Conservation (phyloP, 495 filamentous ascomycete species). For the Tuber indicum region DNA sequence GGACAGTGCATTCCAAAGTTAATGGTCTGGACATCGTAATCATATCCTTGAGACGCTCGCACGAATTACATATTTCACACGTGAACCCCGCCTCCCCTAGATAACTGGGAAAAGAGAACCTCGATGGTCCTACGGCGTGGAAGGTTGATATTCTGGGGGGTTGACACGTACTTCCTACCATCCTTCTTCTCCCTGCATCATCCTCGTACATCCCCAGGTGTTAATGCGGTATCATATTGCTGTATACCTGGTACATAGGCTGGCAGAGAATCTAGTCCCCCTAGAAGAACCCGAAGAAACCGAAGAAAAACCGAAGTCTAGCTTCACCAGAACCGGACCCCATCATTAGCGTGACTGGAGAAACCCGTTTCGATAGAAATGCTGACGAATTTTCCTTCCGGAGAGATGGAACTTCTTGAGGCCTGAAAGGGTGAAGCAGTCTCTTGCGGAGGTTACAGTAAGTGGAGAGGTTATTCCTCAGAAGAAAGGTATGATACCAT, state of each 20-base stretch:
- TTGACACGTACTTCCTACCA: neutral
- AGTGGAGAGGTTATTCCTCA: slow-evolving; percentile 54
- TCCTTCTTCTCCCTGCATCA: neutral
- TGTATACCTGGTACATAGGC: neutral
- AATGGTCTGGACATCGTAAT: neutral
- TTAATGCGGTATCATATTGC: neutral
- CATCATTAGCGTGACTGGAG: neutral
- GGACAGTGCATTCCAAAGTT: neutral
- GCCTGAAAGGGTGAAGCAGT: slow-evolving; percentile 50
- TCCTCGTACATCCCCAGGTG: neutral
- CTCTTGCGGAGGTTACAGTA: slow-evolving; percentile 47
- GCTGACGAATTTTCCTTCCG: neutral
- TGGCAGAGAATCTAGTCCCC: neutral
- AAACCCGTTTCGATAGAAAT: slow-evolving; percentile 6
- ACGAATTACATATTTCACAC: neutral
- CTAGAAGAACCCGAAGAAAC: neutral
- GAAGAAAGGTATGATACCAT: slow-evolving; percentile 48
- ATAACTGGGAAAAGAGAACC: neutral
- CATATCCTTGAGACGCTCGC: neutral
- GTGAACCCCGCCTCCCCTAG: neutral
- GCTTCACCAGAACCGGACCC: neutral
- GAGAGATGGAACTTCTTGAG: slow-evolving; percentile 54
- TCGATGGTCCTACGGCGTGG: neutral
- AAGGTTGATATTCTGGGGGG: neutral
- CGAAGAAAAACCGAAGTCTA: neutral